Percentiles rank a stretch among this genome's conserved stretches.
These are phyloP conservation scores for Solanum clarkiae DNA, from an alignment of 257 asterid genomes.

Conservation along the genomic window DNA sequence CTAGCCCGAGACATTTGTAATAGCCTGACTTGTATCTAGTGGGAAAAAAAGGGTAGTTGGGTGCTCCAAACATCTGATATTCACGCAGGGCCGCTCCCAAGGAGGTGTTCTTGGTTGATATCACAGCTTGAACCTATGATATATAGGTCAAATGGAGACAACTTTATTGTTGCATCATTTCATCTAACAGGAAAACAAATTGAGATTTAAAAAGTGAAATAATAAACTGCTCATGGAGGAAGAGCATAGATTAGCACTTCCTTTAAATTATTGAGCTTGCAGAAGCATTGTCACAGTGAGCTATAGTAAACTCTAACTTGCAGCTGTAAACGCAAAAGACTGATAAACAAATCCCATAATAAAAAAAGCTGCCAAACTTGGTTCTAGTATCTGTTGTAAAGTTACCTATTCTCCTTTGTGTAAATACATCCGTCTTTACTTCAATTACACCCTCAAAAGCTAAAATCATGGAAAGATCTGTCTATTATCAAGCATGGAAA, in stretches of 20 bases:
- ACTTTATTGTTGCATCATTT: neutral
- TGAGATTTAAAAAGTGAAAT: neutral
- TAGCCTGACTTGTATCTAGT: neutral
- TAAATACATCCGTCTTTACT: neutral
- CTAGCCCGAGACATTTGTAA: neutral
- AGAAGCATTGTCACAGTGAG: neutral
- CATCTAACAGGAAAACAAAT: neutral
- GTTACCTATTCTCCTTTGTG: neutral
- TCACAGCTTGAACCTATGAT: neutral
- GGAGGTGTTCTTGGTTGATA: neutral
- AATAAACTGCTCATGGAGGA: neutral
- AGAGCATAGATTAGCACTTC: neutral
- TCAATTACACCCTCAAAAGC: neutral
- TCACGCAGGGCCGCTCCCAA: neutral
- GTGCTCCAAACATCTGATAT: neutral
- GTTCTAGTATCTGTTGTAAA: neutral
- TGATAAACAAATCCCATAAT: neutral
- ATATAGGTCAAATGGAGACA: neutral
- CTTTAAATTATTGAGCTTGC: neutral
- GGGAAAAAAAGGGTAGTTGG: neutral
- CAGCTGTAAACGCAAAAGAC: neutral
- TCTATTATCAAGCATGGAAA: neutral
- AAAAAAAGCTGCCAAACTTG: neutral
- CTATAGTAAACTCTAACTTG: neutral
- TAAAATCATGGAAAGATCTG: neutral